Base-by-base conservation (phyloP, 148 eudicot genomes). In the Chenopodium suecicum region DNA sequence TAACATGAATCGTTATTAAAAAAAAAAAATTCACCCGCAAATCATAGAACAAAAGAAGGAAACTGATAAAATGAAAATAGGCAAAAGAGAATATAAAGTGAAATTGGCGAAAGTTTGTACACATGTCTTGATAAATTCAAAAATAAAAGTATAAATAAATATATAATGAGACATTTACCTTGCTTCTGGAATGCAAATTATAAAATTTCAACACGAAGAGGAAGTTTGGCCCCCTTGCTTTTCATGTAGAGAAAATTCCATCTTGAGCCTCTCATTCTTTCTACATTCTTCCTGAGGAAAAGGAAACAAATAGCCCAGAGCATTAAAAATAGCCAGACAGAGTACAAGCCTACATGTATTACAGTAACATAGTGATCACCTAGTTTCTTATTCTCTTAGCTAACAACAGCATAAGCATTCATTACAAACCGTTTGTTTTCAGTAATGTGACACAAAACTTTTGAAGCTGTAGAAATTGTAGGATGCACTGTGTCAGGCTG, bases 201-300 rank as follows among this genome's bases (percentile, higher is more conserved):
- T 23, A 56, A 56, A 75, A 48, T 67, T 52, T 58, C 37, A 71
- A 23, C 54, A 25, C 76, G 58, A 31, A 17, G 80, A 60, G 29
- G 82, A 77, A 79, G 82, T 66, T 56, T 80, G 86, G 67, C 81
- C 77, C 77, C 82, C 88, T 68, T 84, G 84, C 80, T 76, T 79
- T 80, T 83, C 90, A 73, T 87, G 88, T 82, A 70, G 83, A 34
- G 87, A 76, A 54, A 88, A 84, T 85, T 89, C 90, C 75, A 87
- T 90, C 89, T 89, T 74, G 32, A 81, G 83, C 46, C 71, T 81
- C 72, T 81, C 78, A 74, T 81, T 81, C 73, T 74, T 81, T 74
- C 25, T 73, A 74, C 78, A 48, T 74, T 81, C 83, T 73, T 81
- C 64, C 83, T 81, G 83, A 47, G 27, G 25, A 19, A 19, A 47